Conservation (phyloP, 768 basidiomycete species). For the Trametes cinnabarina region DNA sequence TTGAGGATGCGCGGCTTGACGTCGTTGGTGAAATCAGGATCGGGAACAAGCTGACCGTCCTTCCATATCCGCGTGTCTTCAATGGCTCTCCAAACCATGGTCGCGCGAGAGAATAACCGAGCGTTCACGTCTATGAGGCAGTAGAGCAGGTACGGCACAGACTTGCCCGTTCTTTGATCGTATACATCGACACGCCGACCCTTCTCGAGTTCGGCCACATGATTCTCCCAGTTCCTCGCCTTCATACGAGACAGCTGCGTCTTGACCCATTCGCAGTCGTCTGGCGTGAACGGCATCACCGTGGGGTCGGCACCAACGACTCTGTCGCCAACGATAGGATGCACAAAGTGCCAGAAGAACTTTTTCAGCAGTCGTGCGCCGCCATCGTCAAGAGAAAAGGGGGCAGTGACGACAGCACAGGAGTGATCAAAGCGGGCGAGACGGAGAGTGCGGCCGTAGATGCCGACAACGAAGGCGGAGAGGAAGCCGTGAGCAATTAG, state of each 20-base stretch:
- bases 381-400: not conserved
- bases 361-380: not conserved
- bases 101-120: conserved; percentile 13
- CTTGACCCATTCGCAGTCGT: not conserved
- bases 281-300: not conserved
- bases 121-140: conserved; percentile 5
- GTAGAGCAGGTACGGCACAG: too few relatives aligned
- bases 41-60: not conserved
- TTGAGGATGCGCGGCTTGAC: conserved; percentile 8
- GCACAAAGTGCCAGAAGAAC: conserved; percentile 18
- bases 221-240: not conserved
- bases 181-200: not conserved
- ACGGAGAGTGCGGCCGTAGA: not conserved
- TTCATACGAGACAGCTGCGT: not conserved
- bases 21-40: not conserved
- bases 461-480: too few relatives aligned
- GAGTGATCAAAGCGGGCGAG: conserved; percentile 17
- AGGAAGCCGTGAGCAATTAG: too few relatives aligned
- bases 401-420: conserved; percentile 4
- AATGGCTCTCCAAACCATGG: conserved; percentile 12
- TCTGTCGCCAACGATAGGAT: not conserved
- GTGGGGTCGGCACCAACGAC: too few relatives aligned
- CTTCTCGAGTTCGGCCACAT: not conserved
- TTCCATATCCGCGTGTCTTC: too few relatives aligned
- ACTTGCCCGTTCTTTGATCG: too few relatives aligned